These are phyloP conservation scores for Pleurotus cornucopiae DNA, from an alignment of 768 basidiomycete species.

Conservation along the genomic window DNA sequence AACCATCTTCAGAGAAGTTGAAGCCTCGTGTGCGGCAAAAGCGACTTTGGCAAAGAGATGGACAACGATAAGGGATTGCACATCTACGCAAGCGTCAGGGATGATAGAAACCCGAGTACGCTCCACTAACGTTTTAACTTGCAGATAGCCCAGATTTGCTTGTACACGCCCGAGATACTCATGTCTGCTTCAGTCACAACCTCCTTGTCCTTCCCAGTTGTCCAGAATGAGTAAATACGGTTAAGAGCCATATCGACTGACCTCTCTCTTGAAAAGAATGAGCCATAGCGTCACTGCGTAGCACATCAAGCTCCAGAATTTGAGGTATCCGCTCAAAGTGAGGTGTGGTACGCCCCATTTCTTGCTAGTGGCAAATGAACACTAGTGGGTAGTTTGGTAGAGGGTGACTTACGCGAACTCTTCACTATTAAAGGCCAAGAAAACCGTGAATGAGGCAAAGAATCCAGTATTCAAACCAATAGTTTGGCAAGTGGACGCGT, in stretches of 20 bases:
- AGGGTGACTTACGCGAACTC: conserved; percentile 67
- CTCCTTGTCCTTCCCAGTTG: conserved; percentile 61
- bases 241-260: conserved; percentile 22
- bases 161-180: conserved; percentile 87
- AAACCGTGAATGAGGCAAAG: conserved; percentile 95
- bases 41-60: conserved; percentile 93
- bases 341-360: conserved; percentile 77
- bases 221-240: neutral
- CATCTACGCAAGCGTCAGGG: conserved; percentile 49
- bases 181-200: conserved; percentile 73
- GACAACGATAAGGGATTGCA: conserved; percentile 81
- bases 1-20: conserved; percentile 87
- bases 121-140: conserved; percentile 75
- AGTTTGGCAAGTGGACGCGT: conserved; percentile 97
- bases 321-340: conserved; percentile 74
- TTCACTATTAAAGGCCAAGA: conserved; percentile 93
- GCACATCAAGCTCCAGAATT: conserved; percentile 82
- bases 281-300: conserved; percentile 87
- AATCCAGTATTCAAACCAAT: conserved; percentile 95
- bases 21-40: conserved; percentile 91
- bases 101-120: conserved; percentile 3
- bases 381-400: neutral
- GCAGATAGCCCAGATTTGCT: conserved; percentile 92
- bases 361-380: conserved; percentile 30
- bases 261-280: conserved; percentile 85